Conservation (phyloP, 2,329 filamentous ascomycete species). For the Fusarium globosum region DNA sequence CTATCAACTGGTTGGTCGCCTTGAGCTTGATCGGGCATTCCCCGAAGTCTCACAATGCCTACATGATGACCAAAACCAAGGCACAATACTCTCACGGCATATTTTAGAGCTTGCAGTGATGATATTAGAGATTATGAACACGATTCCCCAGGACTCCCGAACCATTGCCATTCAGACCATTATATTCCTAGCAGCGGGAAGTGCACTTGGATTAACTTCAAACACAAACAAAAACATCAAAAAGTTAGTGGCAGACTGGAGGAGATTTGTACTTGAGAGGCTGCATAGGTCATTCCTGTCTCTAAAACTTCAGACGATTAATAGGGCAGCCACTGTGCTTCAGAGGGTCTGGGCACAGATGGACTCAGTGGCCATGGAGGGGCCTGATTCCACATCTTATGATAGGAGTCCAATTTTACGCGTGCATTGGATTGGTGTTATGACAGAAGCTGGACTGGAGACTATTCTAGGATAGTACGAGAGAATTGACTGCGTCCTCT, state of each 20-base stretch:
- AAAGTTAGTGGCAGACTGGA: background rate
- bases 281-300: background rate
- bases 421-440: background rate
- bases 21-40: background rate
- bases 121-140: background rate
- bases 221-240: too few relatives aligned
- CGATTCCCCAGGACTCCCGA: background rate
- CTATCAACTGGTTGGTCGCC: background rate
- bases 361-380: background rate
- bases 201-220: background rate
- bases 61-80: too few relatives aligned
- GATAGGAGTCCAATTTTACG: background rate
- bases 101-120: background rate
- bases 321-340: background rate
- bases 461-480: background rate
- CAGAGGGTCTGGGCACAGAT: background rate
- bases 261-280: background rate
- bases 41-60: background rate
- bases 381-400: accelerated
- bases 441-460: background rate
- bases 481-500: too few relatives aligned
- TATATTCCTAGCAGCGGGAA: background rate
- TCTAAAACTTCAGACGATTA: background rate
- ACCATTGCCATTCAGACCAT: background rate
- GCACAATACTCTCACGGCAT: background rate